Conservation (phyloP, 192 early-diverging fungal species). For the Podila horticola region DNA sequence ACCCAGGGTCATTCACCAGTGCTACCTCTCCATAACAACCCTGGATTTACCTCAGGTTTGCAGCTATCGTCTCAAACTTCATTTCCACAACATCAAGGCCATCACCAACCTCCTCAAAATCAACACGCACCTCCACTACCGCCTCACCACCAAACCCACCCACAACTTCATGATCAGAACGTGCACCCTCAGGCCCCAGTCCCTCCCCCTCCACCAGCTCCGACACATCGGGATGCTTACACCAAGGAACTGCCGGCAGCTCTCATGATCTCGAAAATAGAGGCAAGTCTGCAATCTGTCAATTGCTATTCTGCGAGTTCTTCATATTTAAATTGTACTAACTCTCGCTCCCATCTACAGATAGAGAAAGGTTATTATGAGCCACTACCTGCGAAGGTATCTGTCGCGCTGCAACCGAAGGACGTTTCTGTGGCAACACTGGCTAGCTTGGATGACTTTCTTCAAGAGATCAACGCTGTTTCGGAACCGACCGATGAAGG, state of each 20-base stretch:
- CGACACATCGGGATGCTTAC: slow-evolving; percentile 27
- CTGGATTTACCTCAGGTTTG: neutral
- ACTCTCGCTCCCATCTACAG: neutral
- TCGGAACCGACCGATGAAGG: neutral
- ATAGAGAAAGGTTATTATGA: slow-evolving; percentile 31
- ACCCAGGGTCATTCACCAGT: neutral
- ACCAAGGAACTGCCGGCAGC: slow-evolving; percentile 31
- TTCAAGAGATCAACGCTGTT: slow-evolving; percentile 3
- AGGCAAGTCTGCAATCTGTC: slow-evolving; percentile 9
- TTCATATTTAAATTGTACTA: neutral
- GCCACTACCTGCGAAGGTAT: slow-evolving; percentile 23
- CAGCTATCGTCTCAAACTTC: neutral
- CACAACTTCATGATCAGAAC: neutral
- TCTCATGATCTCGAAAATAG: slow-evolving; percentile 41
- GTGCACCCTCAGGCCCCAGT: neutral
- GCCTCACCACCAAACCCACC: neutral
- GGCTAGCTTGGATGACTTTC: slow-evolving; percentile 9
- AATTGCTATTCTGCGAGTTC: neutral
- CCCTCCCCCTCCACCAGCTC: slow-evolving; percentile 10
- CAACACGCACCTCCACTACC: neutral
- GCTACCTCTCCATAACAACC: neutral
- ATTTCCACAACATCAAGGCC: neutral
- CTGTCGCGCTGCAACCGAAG: slow-evolving; percentile 17
- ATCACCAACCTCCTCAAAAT: neutral
- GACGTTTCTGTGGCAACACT: neutral